Conservation (phyloP, 75 land plant species). For the Cunninghamia lanceolata region DNA sequence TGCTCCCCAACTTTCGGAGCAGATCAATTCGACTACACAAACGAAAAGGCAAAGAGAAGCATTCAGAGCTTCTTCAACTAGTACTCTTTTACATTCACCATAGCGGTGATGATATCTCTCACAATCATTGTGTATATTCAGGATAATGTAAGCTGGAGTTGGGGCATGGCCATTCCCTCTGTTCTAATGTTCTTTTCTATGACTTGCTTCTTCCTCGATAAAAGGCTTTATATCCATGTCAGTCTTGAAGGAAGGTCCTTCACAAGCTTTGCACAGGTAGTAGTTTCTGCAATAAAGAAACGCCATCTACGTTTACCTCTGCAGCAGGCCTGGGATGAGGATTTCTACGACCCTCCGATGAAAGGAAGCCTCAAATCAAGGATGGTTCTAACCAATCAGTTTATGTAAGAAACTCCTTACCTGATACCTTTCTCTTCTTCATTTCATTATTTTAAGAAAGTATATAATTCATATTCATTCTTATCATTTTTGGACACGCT, state of each 20-base stretch:
- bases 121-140: constrained; percentile 59
- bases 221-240: constrained; percentile 39
- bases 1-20: constrained; percentile 59
- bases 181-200: constrained; percentile 37
- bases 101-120: constrained; percentile 43
- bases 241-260: constrained; percentile 62
- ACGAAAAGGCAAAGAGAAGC: constrained; percentile 4
- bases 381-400: constrained; percentile 27
- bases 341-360: constrained; percentile 37
- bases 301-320: constrained; percentile 8
- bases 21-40: constrained; percentile 28
- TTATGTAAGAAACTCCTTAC: constrained; percentile 39
- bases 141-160: constrained; percentile 51
- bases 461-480: neutral
- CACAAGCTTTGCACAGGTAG: constrained; percentile 45
- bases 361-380: neutral
- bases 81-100: constrained; percentile 46
- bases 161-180: constrained; percentile 49
- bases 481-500: neutral
- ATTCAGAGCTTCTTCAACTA: constrained; percentile 44
- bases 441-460: too few relatives aligned
- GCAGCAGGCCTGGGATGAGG: constrained; percentile 12
- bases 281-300: constrained; percentile 57
- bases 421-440: too few relatives aligned
- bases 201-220: constrained; percentile 45